phyloP scores from a whole-genome alignment of 2,329 filamentous ascomycete species.

The Phaeosphaeria sp. region DNA sequence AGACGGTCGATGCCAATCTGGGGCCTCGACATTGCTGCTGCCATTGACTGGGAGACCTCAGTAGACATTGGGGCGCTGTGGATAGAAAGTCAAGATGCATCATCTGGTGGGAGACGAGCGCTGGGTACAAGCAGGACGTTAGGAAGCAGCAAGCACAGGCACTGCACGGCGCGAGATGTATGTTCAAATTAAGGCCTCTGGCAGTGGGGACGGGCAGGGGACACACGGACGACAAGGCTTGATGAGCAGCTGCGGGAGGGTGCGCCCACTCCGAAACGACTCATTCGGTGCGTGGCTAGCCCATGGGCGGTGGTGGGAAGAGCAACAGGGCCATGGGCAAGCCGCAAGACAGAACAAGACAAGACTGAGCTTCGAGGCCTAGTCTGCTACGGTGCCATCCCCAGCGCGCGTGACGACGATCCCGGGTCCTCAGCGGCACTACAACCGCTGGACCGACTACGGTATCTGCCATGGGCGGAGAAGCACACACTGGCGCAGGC shows the following conservation, averaged over 20 bases:
- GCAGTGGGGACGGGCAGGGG: slow-evolving; percentile 35
- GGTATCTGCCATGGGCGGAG: neutral
- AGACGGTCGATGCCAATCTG: slow-evolving; percentile 83
- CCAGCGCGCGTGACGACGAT: slow-evolving; percentile 37
- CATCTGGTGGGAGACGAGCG: slow-evolving; percentile 30
- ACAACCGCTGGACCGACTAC: slow-evolving; percentile 19
- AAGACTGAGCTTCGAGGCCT: neutral
- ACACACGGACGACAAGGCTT: slow-evolving; percentile 38
- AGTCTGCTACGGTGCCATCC: neutral
- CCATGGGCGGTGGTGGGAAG: slow-evolving; percentile 6
- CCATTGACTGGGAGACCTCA: slow-evolving; percentile 38
- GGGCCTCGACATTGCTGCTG: slow-evolving; percentile 68
- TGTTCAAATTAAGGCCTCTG: slow-evolving; percentile 50
- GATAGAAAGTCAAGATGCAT: slow-evolving; percentile 39
- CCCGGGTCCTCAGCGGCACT: slow-evolving; percentile 32
- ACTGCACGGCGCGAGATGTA: slow-evolving; percentile 40
- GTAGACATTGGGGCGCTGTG: slow-evolving; percentile 36
- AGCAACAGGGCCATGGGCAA: slow-evolving; percentile 1
- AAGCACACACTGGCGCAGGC: neutral
- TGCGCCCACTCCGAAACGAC: slow-evolving; percentile 37
- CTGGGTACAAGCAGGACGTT: slow-evolving; percentile 23
- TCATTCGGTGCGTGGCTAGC: slow-evolving; percentile 25
- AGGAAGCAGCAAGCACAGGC: slow-evolving; percentile 30
- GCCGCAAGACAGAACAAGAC: neutral
- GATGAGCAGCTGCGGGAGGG: slow-evolving; percentile 40